Conservation (phyloP, 2,329 filamentous ascomycete species). For the Harringtonia aguacate region DNA sequence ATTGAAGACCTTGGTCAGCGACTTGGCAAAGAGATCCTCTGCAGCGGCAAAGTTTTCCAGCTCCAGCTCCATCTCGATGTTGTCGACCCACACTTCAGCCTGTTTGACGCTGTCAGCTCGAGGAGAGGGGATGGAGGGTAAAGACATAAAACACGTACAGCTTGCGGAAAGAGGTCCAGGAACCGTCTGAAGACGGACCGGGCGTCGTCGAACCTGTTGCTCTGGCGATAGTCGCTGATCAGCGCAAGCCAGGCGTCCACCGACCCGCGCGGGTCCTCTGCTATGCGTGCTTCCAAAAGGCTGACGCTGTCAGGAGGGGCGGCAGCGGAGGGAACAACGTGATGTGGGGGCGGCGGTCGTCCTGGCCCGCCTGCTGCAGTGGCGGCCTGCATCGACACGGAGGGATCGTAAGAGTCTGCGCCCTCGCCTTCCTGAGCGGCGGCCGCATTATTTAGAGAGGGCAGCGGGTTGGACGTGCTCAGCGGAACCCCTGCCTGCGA, state of each 20-base stretch:
- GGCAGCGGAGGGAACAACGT: slow-evolving; percentile 15
- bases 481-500: not conserved
- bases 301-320: slow-evolving; percentile 56
- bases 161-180: slow-evolving; percentile 76
- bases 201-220: slow-evolving; percentile 71
- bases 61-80: slow-evolving; percentile 80
- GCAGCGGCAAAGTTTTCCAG: slow-evolving; percentile 72
- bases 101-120: slow-evolving; percentile 28
- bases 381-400: slow-evolving; percentile 4
- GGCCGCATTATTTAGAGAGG: not conserved
- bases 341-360: slow-evolving; percentile 4
- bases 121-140: slow-evolving; percentile 14
- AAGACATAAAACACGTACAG: slow-evolving; percentile 51
- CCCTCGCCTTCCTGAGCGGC: slow-evolving; percentile 15
- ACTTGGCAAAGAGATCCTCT: slow-evolving; percentile 71
- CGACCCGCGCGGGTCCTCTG: slow-evolving; percentile 86
- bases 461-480: not conserved
- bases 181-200: slow-evolving; percentile 78
- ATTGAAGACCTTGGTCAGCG: slow-evolving; percentile 68
- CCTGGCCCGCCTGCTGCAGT: not conserved
- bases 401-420: slow-evolving; percentile 21
- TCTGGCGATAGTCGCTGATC: slow-evolving; percentile 73
- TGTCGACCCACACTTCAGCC: slow-evolving; percentile 87
- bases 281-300: slow-evolving; percentile 80
- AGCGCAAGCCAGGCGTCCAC: slow-evolving; percentile 84